Evolutionary conservation across 176 grass and related monocot genomes (phyloP).

Genomic region (Miscanthus lutarioriparius): DNA sequence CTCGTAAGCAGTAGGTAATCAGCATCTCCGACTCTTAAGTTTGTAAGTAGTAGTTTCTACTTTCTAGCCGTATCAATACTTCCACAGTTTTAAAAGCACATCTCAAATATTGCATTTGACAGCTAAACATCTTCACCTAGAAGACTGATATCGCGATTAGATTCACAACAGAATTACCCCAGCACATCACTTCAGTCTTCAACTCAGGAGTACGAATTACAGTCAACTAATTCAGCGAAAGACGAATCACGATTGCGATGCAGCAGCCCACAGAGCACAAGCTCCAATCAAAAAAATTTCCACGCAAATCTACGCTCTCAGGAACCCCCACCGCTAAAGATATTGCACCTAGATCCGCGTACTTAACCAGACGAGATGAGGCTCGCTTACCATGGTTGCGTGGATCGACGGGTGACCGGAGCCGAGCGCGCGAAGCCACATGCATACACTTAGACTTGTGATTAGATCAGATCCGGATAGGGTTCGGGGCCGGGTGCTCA

Average conservation of each 20-base stretch:
- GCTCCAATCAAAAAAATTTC: no score
- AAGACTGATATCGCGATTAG: not conserved
- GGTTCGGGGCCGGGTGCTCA: no score
- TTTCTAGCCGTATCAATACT: not conserved
- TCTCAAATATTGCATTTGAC: not conserved
- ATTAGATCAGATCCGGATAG: no score
- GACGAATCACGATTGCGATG: not conserved
- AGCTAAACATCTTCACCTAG: not conserved
- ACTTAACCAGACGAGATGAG: not conserved
- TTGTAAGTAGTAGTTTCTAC: not conserved
- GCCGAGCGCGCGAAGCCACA: not conserved
- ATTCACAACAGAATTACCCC: not conserved
- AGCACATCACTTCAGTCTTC: not conserved
- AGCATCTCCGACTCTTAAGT: no score
- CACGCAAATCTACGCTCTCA: not conserved
- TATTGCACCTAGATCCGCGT: not conserved
- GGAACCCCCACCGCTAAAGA: not conserved
- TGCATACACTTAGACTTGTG: no score
- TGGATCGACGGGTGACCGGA: not conserved
- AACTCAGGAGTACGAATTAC: not conserved
- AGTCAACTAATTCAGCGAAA: not conserved
- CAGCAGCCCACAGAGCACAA: no score
- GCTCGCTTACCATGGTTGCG: slow-evolving; percentile 41
- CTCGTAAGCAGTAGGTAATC: no score
- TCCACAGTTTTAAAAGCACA: not conserved